Evolutionary conservation across 2,329 filamentous ascomycete species (phyloP), one percentile per base, ranked within the genome.

Genomic region (Colletotrichum tabaci): DNA sequence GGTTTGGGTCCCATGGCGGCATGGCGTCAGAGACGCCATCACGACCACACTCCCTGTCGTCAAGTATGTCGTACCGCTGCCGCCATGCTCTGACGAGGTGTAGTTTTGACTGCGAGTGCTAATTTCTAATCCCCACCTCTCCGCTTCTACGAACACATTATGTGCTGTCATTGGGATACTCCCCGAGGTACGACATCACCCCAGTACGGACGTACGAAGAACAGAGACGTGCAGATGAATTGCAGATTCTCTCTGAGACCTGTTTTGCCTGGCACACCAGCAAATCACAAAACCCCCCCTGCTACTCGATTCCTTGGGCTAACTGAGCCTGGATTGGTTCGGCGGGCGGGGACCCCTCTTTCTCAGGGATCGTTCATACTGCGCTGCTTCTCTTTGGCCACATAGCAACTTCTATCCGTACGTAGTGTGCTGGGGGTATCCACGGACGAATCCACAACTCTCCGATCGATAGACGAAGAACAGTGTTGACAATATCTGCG

Each of bases 141-240:
- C 30, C 30, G 30, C 30, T 10, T 35, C 30, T 9, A 35, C 30
- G 8, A 35, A 9, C 30, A 9, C 30, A 35, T 35, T 35, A 62
- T 62, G 30, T 62, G 64, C 64, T 63, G 57, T 71, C 52, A 71
- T 68, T 58, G 30, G 9, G 30, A 35, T 35, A 35, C 30, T 35
- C 30, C 9, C 30, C 30, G 1, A 35, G 30, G 30, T 35, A 35
- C 30, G 30, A 35, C 30, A 35, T 8, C 30, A 35, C 65, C 65
- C 65, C 46, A 47, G 46, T 68, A 71, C 68, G 68, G 65, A 68
- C 68, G 68, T 68, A 67, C 53, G 65, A 42, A 71, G 68, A 68
- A 71, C 21, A 47, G 53, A 53, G 16, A 52, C 21, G 60, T 55
- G 65, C 42, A 68, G 68, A 55, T 64, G 65, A 71, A 65, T 60